Evolutionary conservation across 202 grass and related monocot species (phyloP).

Genomic region (Musa balbisiana): DNA sequence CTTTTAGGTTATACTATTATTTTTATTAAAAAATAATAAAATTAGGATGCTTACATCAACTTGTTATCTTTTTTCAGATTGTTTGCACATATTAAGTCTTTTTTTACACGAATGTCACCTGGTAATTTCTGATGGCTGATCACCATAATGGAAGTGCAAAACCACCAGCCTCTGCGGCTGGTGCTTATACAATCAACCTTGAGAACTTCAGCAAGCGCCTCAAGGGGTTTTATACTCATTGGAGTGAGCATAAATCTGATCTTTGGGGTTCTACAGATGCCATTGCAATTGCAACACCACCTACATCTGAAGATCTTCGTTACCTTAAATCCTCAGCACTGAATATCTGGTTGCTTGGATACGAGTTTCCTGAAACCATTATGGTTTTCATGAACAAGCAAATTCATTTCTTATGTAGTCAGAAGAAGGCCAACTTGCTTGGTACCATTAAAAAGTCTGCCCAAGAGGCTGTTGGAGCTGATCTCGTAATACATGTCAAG

Average conservation of each 20-base stretch:
- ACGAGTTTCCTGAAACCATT: constrained; percentile 75
- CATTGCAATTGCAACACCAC: constrained; percentile 64
- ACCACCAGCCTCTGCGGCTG: constrained; percentile 2
- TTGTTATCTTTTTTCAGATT: background rate
- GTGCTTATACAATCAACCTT: constrained; percentile 42
- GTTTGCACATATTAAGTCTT: background rate
- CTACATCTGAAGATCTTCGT: constrained; percentile 64
- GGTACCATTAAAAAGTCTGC: constrained; percentile 52
- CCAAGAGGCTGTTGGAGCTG: constrained; percentile 45
- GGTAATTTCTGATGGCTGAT: constrained; percentile 29
- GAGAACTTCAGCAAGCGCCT: constrained; percentile 64
- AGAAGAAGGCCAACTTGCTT: constrained; percentile 62
- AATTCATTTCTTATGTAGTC: constrained; percentile 66
- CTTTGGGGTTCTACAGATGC: constrained; percentile 58
- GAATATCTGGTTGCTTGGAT: constrained; percentile 61
- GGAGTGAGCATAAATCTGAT: constrained; percentile 48
- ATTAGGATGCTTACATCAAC: background rate
- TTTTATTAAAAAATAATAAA: background rate
- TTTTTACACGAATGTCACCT: background rate
- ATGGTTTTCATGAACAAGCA: constrained; percentile 57
- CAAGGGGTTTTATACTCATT: constrained; percentile 55
- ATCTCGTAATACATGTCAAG: constrained; percentile 57
- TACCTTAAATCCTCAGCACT: constrained; percentile 70
- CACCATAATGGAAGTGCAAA: constrained; percentile 31
- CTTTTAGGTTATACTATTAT: background rate